A percentile compares a stretch with the other conserved stretches of the same genome.
Conservation (phyloP, 345 rosid genomes). For the Stellera chamaejasme region DNA sequence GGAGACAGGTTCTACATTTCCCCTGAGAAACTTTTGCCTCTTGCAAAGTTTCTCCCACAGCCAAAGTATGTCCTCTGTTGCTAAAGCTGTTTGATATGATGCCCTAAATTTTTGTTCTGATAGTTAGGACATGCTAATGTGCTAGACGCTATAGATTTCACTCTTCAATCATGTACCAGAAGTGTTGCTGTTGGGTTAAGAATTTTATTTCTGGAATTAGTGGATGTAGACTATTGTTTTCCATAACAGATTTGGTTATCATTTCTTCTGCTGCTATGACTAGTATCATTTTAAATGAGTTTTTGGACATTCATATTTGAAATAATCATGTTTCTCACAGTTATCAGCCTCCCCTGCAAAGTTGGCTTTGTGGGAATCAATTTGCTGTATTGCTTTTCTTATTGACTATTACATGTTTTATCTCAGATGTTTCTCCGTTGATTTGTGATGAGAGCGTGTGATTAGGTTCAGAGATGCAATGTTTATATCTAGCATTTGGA, state of each 20-base stretch:
- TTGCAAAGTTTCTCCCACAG: slow-evolving; percentile 77
- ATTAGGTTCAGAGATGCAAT: background rate
- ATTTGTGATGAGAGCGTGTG: no score
- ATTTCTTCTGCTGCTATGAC: background rate
- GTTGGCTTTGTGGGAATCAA: no score
- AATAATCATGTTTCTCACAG: no score
- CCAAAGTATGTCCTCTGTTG: slow-evolving; percentile 58
- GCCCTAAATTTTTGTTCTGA: background rate
- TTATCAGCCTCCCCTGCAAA: no score
- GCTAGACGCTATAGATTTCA: no score
- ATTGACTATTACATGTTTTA: no score
- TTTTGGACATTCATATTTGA: no score
- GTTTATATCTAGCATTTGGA: background rate
- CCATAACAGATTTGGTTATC: background rate
- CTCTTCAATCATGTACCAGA: background rate
- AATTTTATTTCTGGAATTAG: background rate
- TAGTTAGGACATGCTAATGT: background rate
- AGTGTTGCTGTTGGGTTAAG: background rate
- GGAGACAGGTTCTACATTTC: slow-evolving; percentile 92
- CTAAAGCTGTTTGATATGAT: background rate
- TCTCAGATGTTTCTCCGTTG: no score
- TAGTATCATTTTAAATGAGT: no score
- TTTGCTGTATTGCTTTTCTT: no score
- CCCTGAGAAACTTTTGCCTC: slow-evolving; percentile 75
- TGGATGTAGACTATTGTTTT: background rate